Base-by-base conservation (phyloP, 371 early-diverging fungal species). In the Haplosporangium sp. region DNA sequence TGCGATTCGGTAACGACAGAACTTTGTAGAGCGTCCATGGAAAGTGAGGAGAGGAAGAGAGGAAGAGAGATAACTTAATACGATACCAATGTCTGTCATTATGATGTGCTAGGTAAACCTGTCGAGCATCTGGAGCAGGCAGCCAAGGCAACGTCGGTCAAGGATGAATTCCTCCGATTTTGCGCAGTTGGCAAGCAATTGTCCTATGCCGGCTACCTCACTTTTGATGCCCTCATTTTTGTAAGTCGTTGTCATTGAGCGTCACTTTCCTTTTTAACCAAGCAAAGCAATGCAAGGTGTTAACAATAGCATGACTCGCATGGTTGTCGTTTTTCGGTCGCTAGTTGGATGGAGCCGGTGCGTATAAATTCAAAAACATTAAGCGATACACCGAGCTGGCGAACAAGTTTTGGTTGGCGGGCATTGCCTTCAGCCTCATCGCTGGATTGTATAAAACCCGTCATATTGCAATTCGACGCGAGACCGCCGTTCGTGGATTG, bases 391-490 rank as follows among this genome's bases (percentile, higher is more conserved):
- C 69, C 55, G 68, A 82, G 48, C 70, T 82, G 55, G 87, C 89
- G 41, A 65, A 63, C 64, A 83, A 83, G 58, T 88, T 87, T 61
- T 93, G 94, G 94, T 67, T 89, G 55, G 61, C 82, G 13, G 91
- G 89, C 43, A 68, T 92, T 40, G 62, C 81, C 13, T 87, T 85
- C 48, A 87, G 91, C 59, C 68, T 89, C 50, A 3, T 86, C 29
- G 60, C 83, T 5, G 83, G 89, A 4, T 54, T 87, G 14, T 91
- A 92, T 82, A 84, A 88, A 82, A 81, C 91, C 14, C 81, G 85
- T 41, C 77, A 83, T 68, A 73, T 84, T 59, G 73, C 68, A 54
- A 74, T 74, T 50, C 64, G 75, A 16, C 55, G 53, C 47, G 54
- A 65, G 23, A 47, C 57, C 42, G 69, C 75, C 8, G 52, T 43